phyloP scores from a whole-genome alignment of 192 early-diverging fungal genomes.

The Mortierella alpina region DNA sequence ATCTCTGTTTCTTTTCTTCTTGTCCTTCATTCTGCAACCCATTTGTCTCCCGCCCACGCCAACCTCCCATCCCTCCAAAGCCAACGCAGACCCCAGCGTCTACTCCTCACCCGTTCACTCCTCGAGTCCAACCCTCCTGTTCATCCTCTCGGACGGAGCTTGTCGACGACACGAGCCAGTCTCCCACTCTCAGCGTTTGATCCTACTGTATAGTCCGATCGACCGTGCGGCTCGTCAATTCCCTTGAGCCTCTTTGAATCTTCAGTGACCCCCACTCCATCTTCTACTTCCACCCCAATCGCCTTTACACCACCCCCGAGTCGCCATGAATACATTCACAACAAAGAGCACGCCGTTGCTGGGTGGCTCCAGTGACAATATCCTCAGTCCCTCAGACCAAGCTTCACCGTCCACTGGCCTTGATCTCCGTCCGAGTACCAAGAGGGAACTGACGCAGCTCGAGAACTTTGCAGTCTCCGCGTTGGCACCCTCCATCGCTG shows the following conservation, averaged over 20 bases:
- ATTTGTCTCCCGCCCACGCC: background rate
- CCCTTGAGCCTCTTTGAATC: background rate
- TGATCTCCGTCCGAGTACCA: background rate
- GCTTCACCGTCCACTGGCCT: background rate
- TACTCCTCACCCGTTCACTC: too few relatives aligned
- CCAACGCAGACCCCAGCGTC: background rate
- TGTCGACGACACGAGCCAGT: too few relatives aligned
- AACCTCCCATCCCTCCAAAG: background rate
- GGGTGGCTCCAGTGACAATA: conserved; percentile 32
- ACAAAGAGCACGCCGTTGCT: conserved; percentile 51
- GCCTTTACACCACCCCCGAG: background rate
- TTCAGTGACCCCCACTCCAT: background rate
- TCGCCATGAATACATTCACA: conserved; percentile 47
- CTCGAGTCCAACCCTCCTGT: too few relatives aligned
- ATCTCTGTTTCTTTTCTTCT: background rate
- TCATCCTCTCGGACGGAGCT: too few relatives aligned
- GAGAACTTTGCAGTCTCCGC: conserved; percentile 75
- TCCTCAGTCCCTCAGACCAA: conserved; percentile 1
- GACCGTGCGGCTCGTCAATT: background rate
- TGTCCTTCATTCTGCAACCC: background rate
- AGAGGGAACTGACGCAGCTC: conserved; percentile 51
- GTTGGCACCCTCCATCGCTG: conserved; percentile 72
- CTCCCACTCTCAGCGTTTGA: too few relatives aligned
- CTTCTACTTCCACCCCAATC: background rate
- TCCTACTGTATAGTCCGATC: too few relatives aligned